Evolutionary conservation across 2,329 filamentous ascomycete species (phyloP), one percentile per base, ranked within the genome.

Genomic region (Phaeosphaeria sp.): DNA sequence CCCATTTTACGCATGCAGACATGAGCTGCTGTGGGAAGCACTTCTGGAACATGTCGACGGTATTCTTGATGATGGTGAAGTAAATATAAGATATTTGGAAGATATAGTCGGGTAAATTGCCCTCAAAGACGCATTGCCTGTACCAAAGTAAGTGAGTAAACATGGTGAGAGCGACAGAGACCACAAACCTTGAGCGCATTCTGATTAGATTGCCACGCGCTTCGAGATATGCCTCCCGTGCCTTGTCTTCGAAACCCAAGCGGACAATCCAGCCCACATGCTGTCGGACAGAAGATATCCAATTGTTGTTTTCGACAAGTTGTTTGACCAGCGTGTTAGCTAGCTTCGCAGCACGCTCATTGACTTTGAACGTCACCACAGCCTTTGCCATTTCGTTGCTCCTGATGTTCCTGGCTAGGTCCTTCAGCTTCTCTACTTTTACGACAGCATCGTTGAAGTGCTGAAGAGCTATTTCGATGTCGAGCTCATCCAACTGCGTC

Each of bases 1-100:
- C 93, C 95, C 95, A 99, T 73, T 94, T 96, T 69, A 99, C 94
- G 68, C 93, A 96, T 0, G 93, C 93, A 70, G 92, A 96, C 85
- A 95, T 96, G 82, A 95, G 92, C 15, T 88, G 83, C 23, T 91
- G 85, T 11, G 93, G 89, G 74, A 98, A 98, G 60, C 77, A 79
- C 52, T 83, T 81, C 72, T 96, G 92, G 78, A 95, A 97, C 71
- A 91, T 93, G 71, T 87, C 86, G 59, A 98, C 90, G 0, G 95
- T 98, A 78, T 98, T 97, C 67, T 92, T 89, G 73, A 99, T 94
- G 64, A 97, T 85, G 53, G 89, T 93, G 79, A 99, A 99, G 78
- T 97, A 97, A 56, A 97, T 93, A 77, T 93, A 97, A 1, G 94
- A 95, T 47, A 98, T 84, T 74, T 97, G 92, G 84, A 93, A 97